Conservation (phyloP, 179 eudicot genomes). For the Vitellaria paradoxa region DNA sequence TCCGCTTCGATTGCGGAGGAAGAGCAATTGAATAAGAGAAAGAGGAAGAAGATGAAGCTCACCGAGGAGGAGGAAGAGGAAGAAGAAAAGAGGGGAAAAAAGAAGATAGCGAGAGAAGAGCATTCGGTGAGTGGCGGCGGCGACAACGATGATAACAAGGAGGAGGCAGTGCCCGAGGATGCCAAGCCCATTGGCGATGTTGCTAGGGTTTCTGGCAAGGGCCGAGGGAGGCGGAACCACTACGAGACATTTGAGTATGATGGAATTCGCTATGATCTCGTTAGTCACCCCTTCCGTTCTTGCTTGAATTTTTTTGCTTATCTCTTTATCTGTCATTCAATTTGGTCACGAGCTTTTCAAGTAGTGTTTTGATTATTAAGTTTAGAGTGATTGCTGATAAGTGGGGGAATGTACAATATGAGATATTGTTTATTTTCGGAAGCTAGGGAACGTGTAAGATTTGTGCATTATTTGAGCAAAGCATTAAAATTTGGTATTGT, state of each 20-base stretch:
- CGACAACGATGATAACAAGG: constrained; percentile 24
- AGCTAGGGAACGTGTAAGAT: too few relatives aligned
- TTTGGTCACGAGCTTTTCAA: background rate
- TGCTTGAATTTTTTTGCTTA: background rate
- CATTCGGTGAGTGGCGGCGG: constrained; percentile 9
- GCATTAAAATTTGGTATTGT: too few relatives aligned
- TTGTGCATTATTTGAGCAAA: too few relatives aligned
- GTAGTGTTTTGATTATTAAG: background rate
- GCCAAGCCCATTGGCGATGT: constrained; percentile 62
- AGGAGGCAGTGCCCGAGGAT: constrained; percentile 43
- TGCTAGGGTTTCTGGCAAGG: constrained; percentile 64
- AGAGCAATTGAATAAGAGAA: constrained; percentile 21
- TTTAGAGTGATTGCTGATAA: too few relatives aligned
- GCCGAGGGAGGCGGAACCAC: constrained; percentile 40
- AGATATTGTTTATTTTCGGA: too few relatives aligned
- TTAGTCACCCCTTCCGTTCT: constrained; percentile 22
- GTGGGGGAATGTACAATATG: too few relatives aligned
- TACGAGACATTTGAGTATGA: constrained; percentile 57
- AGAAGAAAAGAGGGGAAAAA: constrained; percentile 18
- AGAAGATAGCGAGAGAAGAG: too few relatives aligned
- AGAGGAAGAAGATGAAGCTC: constrained; percentile 19
- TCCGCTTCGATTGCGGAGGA: too few relatives aligned
- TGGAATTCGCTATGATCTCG: constrained; percentile 63
- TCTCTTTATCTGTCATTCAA: background rate
- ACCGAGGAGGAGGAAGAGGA: constrained; percentile 19